Evolutionary conservation across 768 basidiomycete genomes (phyloP), one percentile per base, ranked within the genome.

Genomic region (Pulveroboletus sp.): DNA sequence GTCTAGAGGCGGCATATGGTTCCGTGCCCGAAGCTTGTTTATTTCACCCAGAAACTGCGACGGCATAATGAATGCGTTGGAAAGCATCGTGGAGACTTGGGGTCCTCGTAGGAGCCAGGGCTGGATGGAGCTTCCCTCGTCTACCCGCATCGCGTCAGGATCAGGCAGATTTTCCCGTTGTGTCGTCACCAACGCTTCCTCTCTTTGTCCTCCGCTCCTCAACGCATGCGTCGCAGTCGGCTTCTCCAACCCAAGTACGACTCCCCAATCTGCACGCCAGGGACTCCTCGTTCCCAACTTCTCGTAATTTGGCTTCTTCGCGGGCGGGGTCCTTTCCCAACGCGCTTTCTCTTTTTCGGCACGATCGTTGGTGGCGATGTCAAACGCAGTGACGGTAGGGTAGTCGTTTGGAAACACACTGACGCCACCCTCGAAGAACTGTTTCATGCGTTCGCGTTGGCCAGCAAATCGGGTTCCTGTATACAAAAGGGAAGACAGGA

Each of bases 391-490:
- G 0, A 82, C 79, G 17, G 68, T 69, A 0, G 89, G 86, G 57
- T 79, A 92, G 65, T 96, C 93, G 42, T 82, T 80, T 18, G 95
- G 95, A 64, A 92, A 96, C 53, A 81, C 81, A 3, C 79, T 61
- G 0, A 71, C 69, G 6, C 88, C 89, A 4, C 88, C 82, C 69
- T 97, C 95, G 59, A 89, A 91, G 35, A 80, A 74, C 58, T 95
- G 92, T 5, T 83, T 84, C 57, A 78, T 77, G 31, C 86, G 80
- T 62, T 97, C 92, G 27, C 84, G 81, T 60, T 93, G 86, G 2
- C 94, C 95, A 6, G 79, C 89, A 15, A 95, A 77, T 7, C 92
- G 84, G 2, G 89, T 89, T 18, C 88, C 86, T 0, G 93, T 93
- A 65, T 82, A 83, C 4, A 77, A 76, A 43, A 99, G 77, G 3